Evolutionary conservation across 2,329 filamentous ascomycete species (phyloP).

Genomic region (Aureobasidium lini): DNA sequence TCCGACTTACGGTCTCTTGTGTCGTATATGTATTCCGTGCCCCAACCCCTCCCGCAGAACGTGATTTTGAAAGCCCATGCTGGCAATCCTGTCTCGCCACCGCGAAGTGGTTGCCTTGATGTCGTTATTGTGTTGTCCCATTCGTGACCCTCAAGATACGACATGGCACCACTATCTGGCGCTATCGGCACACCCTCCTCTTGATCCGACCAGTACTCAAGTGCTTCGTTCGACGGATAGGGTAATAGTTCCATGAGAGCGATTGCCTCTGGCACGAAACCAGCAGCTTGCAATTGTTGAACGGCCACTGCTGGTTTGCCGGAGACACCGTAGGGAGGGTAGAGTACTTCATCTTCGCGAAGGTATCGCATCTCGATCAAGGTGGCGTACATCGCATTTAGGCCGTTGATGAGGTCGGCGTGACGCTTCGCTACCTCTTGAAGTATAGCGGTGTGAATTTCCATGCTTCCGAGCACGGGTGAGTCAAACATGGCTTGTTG

Average conservation of each 20-base stretch:
- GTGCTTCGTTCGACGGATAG: conserved; percentile 9
- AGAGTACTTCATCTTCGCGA: conserved; percentile 5
- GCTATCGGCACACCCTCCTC: conserved; percentile 12
- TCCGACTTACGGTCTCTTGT: conserved; percentile 10
- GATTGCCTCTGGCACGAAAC: conserved; percentile 5
- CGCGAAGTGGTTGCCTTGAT: conserved; percentile 7
- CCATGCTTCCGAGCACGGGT: neutral
- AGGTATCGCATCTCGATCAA: conserved; percentile 12
- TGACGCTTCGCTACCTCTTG: conserved; percentile 3
- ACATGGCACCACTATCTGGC: conserved; percentile 11
- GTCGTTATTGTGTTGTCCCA: conserved; percentile 5
- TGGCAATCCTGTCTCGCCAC: conserved; percentile 8
- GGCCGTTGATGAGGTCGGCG: conserved; percentile 7
- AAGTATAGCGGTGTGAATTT: neutral
- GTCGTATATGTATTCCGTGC: conserved; percentile 13
- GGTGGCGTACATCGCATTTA: neutral
- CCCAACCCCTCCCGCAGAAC: conserved; percentile 1
- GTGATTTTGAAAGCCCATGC: conserved; percentile 14
- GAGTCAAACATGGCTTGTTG: conserved; percentile 2
- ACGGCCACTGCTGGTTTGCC: conserved; percentile 6
- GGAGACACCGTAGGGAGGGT: conserved; percentile 4
- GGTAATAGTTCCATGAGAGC: conserved; percentile 11
- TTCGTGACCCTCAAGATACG: conserved; percentile 12
- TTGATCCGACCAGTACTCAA: conserved; percentile 6
- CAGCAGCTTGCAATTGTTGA: neutral